Percentiles rank a stretch among this genome's conserved stretches.
Evolutionary conservation across 2,329 filamentous ascomycete genomes (phyloP).

Genomic region (Botryotinia globosa): DNA sequence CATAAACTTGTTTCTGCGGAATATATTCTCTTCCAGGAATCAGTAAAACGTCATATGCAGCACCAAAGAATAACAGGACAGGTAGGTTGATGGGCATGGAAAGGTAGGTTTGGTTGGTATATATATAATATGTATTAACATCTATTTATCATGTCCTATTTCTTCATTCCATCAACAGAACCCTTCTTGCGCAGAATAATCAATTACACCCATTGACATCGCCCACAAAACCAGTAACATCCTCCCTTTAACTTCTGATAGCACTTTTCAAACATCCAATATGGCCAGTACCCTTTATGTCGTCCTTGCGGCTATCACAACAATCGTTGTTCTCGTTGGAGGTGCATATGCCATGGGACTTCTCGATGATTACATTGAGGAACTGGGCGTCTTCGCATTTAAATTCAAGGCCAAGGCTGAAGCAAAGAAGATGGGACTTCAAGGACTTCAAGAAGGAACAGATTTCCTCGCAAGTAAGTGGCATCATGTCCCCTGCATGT

Average conservation of each 20-base stretch:
- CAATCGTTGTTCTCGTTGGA: conserved; percentile 38
- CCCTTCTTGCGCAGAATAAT: not conserved
- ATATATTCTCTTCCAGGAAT: conserved; percentile 16
- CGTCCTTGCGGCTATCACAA: conserved; percentile 36
- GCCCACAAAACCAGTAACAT: not conserved
- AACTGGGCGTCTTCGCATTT: conserved; percentile 41
- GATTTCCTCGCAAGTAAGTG: conserved; percentile 42
- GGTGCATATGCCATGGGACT: conserved; percentile 42
- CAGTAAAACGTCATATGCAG: conserved; percentile 15
- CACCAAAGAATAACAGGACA: conserved; percentile 1
- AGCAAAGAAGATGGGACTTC: conserved; percentile 41
- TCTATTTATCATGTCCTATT: not conserved
- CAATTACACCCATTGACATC: not conserved
- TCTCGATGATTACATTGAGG: conserved; percentile 42
- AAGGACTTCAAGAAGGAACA: conserved; percentile 42
- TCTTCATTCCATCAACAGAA: not conserved
- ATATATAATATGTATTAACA: not conserved
- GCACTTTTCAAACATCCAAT: not conserved
- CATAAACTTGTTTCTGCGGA: conserved; percentile 12
- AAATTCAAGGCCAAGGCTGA: conserved; percentile 45
- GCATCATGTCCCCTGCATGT: too few relatives aligned
- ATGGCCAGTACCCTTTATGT: conserved; percentile 31
- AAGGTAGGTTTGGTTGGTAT: not conserved
- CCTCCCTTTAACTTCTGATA: not conserved
- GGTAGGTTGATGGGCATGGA: not conserved